Base-by-base conservation (phyloP, 2,329 filamentous ascomycete species). In the Gaeumannomyces sp. region DNA sequence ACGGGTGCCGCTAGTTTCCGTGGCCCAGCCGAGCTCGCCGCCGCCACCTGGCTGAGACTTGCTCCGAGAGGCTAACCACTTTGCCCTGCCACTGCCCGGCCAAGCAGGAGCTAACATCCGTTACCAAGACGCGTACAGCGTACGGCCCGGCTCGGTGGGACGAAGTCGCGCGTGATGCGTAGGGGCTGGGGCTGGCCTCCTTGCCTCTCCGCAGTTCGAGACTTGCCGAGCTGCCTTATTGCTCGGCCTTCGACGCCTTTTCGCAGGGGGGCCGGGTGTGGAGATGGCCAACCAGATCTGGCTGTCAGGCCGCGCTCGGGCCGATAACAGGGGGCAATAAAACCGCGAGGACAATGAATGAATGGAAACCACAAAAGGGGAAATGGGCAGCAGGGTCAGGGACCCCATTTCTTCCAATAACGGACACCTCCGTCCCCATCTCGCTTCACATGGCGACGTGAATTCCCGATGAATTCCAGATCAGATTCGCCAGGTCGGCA, bases 391-490 rank as follows among this genome's bases (percentile, higher is more conserved):
- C 45, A 53, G 6, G 45, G 45, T 4, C 45, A 22, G 22, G 11
- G 2, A 11, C 45, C 45, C 45, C 45, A 53, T 53, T 53, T 25
- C 19, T 53, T 53, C 45, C 45, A 53, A 19, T 25, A n/a, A 53
- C 22, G 45, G 45, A 25, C 45, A 11, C n/a, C 68, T 87, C 87
- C 70, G 84, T 85, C 0, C 87, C 88, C 1, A 86, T 88, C 7
- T 83, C 76, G 25, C 83, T 87, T 59, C 86, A 72, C 70, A 85
- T 83, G 5, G 83, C 77, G 29, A 89, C 84, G 71, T 90, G 83
- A 11, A 79, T 75, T 0, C 74, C 73, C 0, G 85, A 65, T 85
- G 76, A 1, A 78, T 82, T 50, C 7, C 45, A 53, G 38, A 50
- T 50, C 38, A 14, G 38, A 50, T 50, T 22, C 38, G 4, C 38